Percentiles rank a stretch among this genome's conserved stretches.
Evolutionary conservation across 495 filamentous ascomycete genomes (phyloP).

Genomic region (Cercophora scortea): DNA sequence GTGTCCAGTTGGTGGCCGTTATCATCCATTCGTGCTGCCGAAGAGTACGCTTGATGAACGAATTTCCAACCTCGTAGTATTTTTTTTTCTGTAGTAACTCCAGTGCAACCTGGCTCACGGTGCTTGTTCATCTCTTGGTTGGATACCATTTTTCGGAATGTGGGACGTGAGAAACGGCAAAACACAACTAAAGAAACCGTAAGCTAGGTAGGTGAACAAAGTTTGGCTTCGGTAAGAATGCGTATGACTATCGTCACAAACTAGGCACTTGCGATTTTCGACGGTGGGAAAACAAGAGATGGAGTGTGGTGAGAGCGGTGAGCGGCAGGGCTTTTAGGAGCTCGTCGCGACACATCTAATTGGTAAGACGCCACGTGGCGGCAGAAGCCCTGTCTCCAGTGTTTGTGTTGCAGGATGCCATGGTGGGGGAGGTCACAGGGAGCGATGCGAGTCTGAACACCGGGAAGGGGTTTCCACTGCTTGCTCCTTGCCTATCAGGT

Average conservation of each 20-base stretch:
- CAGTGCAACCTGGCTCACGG: not conserved
- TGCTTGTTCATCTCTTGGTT: not conserved
- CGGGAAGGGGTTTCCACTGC: no score
- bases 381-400: not conserved
- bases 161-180: not conserved
- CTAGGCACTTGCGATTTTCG: no score
- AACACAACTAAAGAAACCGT: not conserved
- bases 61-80: not conserved
- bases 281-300: not conserved
- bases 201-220: no score
- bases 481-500: no score
- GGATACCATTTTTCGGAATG: not conserved
- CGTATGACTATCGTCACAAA: no score
- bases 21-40: not conserved
- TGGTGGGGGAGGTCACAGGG: not conserved
- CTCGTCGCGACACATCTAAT: no score
- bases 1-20: not conserved
- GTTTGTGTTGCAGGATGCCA: not conserved
- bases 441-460: no score
- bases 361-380: not conserved
- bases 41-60: constrained; percentile 1
- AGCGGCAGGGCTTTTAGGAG: not conserved
- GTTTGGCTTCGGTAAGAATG: no score
- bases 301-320: not conserved
- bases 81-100: not conserved